Percentiles rank a stretch among this genome's conserved stretches.
Evolutionary conservation across 306 rosid genomes (phyloP).

Genomic region (Heteromeles arbutifolia): DNA sequence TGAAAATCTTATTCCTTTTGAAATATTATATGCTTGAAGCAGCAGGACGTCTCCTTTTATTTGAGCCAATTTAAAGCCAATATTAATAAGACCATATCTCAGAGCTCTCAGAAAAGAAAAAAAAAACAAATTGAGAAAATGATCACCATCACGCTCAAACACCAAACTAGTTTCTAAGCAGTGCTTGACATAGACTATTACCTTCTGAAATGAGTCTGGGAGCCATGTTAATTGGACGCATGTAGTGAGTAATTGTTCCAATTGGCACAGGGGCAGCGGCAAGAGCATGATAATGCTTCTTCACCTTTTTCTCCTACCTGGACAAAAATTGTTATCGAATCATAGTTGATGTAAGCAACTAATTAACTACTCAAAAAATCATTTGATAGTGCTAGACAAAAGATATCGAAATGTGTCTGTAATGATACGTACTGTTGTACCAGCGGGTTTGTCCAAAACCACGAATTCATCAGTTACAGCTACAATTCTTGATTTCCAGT

Average conservation of each 20-base stretch:
- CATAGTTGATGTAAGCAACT: background rate
- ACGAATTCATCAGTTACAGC: conserved; percentile 70
- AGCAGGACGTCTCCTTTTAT: no score
- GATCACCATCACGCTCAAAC: background rate
- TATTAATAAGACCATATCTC: background rate
- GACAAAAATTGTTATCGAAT: no score
- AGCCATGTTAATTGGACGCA: conserved; percentile 77
- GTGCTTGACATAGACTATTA: conserved; percentile 17
- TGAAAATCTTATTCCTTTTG: no score
- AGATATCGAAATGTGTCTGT: background rate
- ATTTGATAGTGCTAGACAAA: conserved; percentile 1
- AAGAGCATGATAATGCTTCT: conserved; percentile 89
- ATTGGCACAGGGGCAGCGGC: conserved; percentile 67
- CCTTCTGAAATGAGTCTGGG: conserved; percentile 88
- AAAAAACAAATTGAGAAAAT: conserved; percentile 6
- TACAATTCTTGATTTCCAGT: conserved; percentile 82
- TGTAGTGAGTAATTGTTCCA: conserved; percentile 77
- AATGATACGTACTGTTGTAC: conserved; percentile 71
- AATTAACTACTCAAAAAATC: background rate
- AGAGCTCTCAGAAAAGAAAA: conserved; percentile 1
- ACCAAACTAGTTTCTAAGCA: conserved; percentile 7
- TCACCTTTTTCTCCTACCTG: conserved; percentile 71
- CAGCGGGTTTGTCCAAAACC: conserved; percentile 90
- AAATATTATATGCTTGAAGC: no score
- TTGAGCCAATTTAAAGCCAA: no score